phyloP scores from a whole-genome alignment of 179 eudicot genomes.

The Vitellaria paradoxa region DNA sequence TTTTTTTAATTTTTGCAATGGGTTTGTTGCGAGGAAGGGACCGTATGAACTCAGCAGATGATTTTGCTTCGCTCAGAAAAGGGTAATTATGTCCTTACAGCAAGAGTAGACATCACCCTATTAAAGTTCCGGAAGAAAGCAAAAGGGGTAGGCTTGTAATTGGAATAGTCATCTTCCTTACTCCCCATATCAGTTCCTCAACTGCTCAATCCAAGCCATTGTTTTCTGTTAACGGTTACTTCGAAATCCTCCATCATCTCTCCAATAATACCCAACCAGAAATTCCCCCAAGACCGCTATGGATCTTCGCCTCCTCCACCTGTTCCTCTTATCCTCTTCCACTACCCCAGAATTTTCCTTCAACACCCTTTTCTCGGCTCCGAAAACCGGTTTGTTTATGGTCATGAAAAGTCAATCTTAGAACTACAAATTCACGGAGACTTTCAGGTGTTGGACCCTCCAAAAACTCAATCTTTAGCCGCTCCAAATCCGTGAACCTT shows the following conservation, averaged over 20 bases:
- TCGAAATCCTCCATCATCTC: slow-evolving; percentile 13
- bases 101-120: slow-evolving; percentile 14
- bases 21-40: not conserved
- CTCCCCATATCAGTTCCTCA: slow-evolving; percentile 19
- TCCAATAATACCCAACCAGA: not conserved
- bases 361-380: slow-evolving; percentile 11
- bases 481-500: slow-evolving; percentile 8
- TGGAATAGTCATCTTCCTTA: slow-evolving; percentile 5
- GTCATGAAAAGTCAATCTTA: not conserved
- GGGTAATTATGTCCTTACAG: slow-evolving; percentile 36
- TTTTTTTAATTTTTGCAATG: no score
- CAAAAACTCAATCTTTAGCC: slow-evolving; percentile 5
- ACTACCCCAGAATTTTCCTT: not conserved
- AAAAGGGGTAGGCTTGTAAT: slow-evolving; percentile 43
- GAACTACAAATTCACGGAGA: not conserved
- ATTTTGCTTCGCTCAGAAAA: not conserved
- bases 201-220: slow-evolving; percentile 25
- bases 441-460: not conserved
- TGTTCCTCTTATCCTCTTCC: not conserved
- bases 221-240: slow-evolving; percentile 43
- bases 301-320: not conserved
- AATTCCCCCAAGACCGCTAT: not conserved
- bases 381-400: not conserved
- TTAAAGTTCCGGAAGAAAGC: slow-evolving; percentile 25
- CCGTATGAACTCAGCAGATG: not conserved